These are phyloP conservation scores for Strigomonas culicis DNA, from an alignment of 208 protist genomes.

Conservation along the genomic window DNA sequence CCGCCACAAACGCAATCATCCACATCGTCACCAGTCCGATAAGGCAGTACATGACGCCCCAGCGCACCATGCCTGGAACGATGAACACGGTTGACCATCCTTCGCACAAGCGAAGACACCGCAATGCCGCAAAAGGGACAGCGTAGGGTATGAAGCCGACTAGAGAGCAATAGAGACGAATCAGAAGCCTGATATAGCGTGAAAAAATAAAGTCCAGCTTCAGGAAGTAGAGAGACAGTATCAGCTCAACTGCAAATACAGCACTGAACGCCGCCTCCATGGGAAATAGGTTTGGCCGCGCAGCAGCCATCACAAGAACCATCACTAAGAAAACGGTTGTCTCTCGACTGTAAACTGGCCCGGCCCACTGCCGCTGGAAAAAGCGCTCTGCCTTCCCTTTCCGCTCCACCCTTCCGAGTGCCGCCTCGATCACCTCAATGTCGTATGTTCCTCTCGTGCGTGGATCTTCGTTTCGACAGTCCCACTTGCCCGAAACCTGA, in stretches of 20 bases:
- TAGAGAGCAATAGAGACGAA: conserved; percentile 56
- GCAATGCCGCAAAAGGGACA: conserved; percentile 56
- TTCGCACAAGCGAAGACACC: conserved; percentile 58
- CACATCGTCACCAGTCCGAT: conserved; percentile 53
- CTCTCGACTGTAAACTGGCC: conserved; percentile 42
- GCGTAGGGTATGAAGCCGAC: conserved; percentile 58
- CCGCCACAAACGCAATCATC: conserved; percentile 73
- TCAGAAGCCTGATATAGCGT: conserved; percentile 46
- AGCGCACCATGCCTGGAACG: conserved; percentile 63
- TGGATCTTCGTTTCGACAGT: conserved; percentile 81
- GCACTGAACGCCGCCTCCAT: conserved; percentile 66
- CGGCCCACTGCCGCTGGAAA: conserved; percentile 65
- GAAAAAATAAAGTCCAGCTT: conserved; percentile 59
- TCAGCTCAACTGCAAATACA: conserved; percentile 50
- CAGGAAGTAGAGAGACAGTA: conserved; percentile 56
- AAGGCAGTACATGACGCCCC: conserved; percentile 49
- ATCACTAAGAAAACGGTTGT: conserved; percentile 47
- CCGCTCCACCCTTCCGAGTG: conserved; percentile 58
- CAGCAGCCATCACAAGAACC: conserved; percentile 53
- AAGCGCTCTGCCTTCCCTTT: conserved; percentile 37
- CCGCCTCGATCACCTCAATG: conserved; percentile 61
- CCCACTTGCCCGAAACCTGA: conserved; percentile 40
- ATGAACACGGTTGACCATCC: conserved; percentile 69
- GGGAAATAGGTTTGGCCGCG: conserved; percentile 50
- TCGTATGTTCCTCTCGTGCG: conserved; percentile 51